Percentiles rank a stretch among this genome's conserved stretches.
Conservation (phyloP, 1,139 yeast species). For the Lizanozyma gosingica region DNA sequence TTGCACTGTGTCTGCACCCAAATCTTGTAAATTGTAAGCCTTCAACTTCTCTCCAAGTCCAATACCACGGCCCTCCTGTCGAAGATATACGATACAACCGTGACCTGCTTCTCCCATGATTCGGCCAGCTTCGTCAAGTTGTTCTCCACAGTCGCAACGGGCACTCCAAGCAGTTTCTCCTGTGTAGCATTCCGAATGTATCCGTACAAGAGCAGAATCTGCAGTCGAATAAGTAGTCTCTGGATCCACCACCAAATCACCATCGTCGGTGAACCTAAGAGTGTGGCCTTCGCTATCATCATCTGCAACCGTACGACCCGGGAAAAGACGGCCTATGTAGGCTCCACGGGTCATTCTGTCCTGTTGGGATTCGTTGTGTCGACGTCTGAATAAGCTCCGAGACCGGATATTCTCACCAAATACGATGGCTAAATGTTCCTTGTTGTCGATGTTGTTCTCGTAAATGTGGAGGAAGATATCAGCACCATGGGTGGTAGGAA, state of each 20-base stretch:
- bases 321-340: constrained; percentile 77
- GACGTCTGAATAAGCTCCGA: constrained; percentile 51
- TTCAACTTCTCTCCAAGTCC: constrained; percentile 95
- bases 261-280: constrained; percentile 40
- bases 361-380: constrained; percentile 71
- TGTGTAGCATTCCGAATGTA: constrained; percentile 96
- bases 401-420: constrained; percentile 91
- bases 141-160: constrained; percentile 98
- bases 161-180: constrained; percentile 99
- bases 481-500: constrained; percentile 88
- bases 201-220: constrained; percentile 55
- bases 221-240: constrained; percentile 21
- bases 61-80: constrained; percentile 98
- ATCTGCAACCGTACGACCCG: constrained; percentile 73
- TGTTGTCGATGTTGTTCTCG: constrained; percentile 74
- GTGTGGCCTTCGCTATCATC: constrained; percentile 38
- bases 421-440: constrained; percentile 95
- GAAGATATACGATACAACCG: constrained; percentile 89
- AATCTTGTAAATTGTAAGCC: constrained; percentile 93
- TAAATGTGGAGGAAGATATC: constrained; percentile 89
- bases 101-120: constrained; percentile 79
- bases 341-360: constrained; percentile 98
- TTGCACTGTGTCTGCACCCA: constrained; percentile 97
- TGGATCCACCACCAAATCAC: constrained; percentile 38
- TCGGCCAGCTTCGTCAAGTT: constrained; percentile 95